Base-by-base conservation (phyloP, 495 filamentous ascomycete species). In the Evansstolkia leycettana region DNA sequence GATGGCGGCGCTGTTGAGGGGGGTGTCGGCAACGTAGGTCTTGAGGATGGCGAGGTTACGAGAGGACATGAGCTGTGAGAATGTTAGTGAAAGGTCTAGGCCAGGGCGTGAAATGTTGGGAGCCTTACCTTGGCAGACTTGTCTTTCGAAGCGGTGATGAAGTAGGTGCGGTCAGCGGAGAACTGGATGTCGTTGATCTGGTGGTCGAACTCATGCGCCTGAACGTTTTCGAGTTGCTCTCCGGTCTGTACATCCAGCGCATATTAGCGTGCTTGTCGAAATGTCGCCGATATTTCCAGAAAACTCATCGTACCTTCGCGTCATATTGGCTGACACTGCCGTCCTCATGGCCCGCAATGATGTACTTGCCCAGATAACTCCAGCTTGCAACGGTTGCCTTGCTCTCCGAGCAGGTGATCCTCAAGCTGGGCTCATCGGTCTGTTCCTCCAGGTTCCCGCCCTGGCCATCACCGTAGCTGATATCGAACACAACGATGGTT, bases 271-370 rank as follows among this genome's bases (percentile, higher is more conserved):
- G 19, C 4, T 34, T 5, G 17, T 19, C 12, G 17, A 25, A n/a
- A 14, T 10, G 9, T 9, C 15, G 11, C 20, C 0, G n/a, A 26
- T 5, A 34, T 6, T 14, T 34, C 32, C n/a, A 29, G 19, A 20
- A 7, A 16, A 17, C n/a, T 17, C 2, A 27, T n/a, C 54, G 33
- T 69, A 83, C 82, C 80, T 94, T 96, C 36, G 70, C 82, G 67
- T 96, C 92, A 51, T 87, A 98, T 59, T 95, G 89, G 40, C 82
- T 87, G 37, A 98, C 75, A 36, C 75, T 80, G 46, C 90, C 90
- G 52, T 98, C 90, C 60, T 96, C 92, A 64, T 98, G 90, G 31
- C 85, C 92, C 31, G 88, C 85, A 46, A 98, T 90, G 61, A 98
- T 96, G 65, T 84, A 95, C 58, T 87, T 82, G 55, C 72, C 73